Conservation (phyloP, 2,329 filamentous ascomycete genomes). For the Pseudogymnoascus sp. region DNA sequence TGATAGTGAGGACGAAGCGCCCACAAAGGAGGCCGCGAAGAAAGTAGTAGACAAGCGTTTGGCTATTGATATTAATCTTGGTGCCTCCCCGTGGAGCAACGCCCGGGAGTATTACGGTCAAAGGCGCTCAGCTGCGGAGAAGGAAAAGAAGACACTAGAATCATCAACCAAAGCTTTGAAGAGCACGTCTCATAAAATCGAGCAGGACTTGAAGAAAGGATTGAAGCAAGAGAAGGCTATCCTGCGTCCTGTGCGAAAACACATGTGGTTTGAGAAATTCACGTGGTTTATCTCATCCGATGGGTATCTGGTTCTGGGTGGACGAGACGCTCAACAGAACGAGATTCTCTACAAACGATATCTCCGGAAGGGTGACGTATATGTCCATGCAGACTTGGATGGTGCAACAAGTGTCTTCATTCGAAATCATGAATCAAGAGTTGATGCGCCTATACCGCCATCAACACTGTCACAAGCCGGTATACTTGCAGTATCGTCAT, state of each 20-base stretch:
- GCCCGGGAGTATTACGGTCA: slow-evolving; percentile 89
- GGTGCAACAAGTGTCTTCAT: slow-evolving; percentile 81
- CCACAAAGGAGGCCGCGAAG: slow-evolving; percentile 31
- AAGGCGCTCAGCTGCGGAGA: slow-evolving; percentile 72
- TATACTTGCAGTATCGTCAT: slow-evolving; percentile 73
- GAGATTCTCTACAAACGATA: slow-evolving; percentile 87
- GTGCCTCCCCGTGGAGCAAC: slow-evolving; percentile 77
- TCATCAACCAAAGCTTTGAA: slow-evolving; percentile 79
- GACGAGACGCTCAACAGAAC: slow-evolving; percentile 80
- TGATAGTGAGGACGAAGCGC: slow-evolving; percentile 48
- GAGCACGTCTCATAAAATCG: slow-evolving; percentile 82
- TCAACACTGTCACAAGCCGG: slow-evolving; percentile 88
- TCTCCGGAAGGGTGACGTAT: slow-evolving; percentile 81
- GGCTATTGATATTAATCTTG: slow-evolving; percentile 76
- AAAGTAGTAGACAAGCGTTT: slow-evolving; percentile 48
- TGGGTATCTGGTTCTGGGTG: slow-evolving; percentile 84
- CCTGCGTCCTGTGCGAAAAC: slow-evolving; percentile 71
- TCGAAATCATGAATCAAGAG: slow-evolving; percentile 72
- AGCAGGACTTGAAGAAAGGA: slow-evolving; percentile 74
- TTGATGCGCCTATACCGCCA: slow-evolving; percentile 82
- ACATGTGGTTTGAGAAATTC: slow-evolving; percentile 97
- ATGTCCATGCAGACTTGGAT: slow-evolving; percentile 81
- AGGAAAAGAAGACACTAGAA: slow-evolving; percentile 77
- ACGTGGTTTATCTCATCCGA: slow-evolving; percentile 92
- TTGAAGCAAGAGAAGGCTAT: slow-evolving; percentile 88